Base-by-base conservation (phyloP, 1,284 basidiomycete species). In the Fomitopsis schrenkii region DNA sequence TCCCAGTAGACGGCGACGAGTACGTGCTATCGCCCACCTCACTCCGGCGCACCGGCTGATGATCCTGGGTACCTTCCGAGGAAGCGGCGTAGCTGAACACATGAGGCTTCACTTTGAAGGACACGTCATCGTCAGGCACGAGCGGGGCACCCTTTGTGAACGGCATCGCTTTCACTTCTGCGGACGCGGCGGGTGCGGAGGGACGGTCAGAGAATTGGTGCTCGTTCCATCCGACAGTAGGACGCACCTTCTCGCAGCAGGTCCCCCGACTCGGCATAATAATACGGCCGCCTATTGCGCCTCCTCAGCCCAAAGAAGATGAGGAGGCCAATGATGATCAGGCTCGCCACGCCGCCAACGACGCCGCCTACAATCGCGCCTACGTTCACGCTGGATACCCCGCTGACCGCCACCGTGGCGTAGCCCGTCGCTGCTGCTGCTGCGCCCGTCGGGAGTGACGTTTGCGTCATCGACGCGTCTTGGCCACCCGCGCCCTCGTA, bases 311-410 rank as follows among this genome's bases (percentile, higher is more conserved):
- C 35, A 36, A 53, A 58, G 52, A 36, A 54, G 14, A 35, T n/a
- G 36, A 54, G 52, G 35, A 54, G 17, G 33, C 33, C 55, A 5
- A 60, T 22, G 26, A 60, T 36, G 2, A 59, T 38, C 2, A 63
- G 41, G 17, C 55, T 55, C 7, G 55, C 62, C 19, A 63, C 55
- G 12, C 62, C 62, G 1, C 62, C 62, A 6, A 61, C 62, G 6
- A 63, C 62, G n/a, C 62, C 60, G 1, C 62, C 62, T 1, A 55
- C 62, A 44, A 63, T 63, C n/a, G 59, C 62, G 15, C 60, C 62
- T 10, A 57, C 57, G 35, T 38, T 28, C 40, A 56, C 15, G 19
- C 52, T 54, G 17, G 19, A 38, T 5, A 5, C 1, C 12, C 48
- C 48, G 14, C 14, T 10, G 33, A 33, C 19, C 35, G 36, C 35